Conservation (phyloP, 148 eudicot genomes). For the Fagopyrum esculentum region DNA sequence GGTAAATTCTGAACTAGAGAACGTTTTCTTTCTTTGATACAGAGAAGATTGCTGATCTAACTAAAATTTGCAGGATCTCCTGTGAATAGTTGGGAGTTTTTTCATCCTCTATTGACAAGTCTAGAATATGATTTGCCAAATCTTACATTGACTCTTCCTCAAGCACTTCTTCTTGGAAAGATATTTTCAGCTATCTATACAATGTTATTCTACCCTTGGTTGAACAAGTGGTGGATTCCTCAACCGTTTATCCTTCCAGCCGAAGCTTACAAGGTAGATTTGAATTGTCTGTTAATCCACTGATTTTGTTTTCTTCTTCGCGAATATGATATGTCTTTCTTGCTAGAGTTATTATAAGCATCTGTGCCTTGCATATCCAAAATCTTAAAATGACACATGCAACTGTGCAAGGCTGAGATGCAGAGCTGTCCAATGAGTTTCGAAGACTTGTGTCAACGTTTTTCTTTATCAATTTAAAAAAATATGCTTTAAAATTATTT, state of each 20-base stretch:
- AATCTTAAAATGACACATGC: too few species aligned
- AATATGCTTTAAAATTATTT: too few species aligned
- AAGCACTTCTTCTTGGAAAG: conserved; percentile 59
- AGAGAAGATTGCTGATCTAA: neutral
- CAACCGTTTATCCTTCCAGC: conserved; percentile 86
- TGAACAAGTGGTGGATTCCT: conserved; percentile 71
- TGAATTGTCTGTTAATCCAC: too few species aligned
- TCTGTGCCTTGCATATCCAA: too few species aligned
- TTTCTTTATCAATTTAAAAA: too few species aligned
- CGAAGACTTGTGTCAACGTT: too few species aligned
- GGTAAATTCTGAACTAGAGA: conserved; percentile 31
- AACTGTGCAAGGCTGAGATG: too few species aligned
- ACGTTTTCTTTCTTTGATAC: neutral
- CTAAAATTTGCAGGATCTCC: conserved; percentile 50
- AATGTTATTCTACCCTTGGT: conserved; percentile 57
- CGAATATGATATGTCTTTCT: too few species aligned
- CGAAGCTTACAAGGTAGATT: conserved; percentile 75
- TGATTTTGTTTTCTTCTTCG: too few species aligned
- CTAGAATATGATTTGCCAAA: conserved; percentile 72
- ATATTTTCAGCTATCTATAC: conserved; percentile 48
- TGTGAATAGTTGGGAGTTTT: conserved; percentile 68
- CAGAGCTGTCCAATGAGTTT: too few species aligned
- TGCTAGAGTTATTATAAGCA: too few species aligned
- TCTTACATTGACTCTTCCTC: conserved; percentile 41
- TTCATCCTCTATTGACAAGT: conserved; percentile 59